Evolutionary conservation across 2,329 filamentous ascomycete species (phyloP), one percentile per base, ranked within the genome.

Genomic region (Endothia cerciana): DNA sequence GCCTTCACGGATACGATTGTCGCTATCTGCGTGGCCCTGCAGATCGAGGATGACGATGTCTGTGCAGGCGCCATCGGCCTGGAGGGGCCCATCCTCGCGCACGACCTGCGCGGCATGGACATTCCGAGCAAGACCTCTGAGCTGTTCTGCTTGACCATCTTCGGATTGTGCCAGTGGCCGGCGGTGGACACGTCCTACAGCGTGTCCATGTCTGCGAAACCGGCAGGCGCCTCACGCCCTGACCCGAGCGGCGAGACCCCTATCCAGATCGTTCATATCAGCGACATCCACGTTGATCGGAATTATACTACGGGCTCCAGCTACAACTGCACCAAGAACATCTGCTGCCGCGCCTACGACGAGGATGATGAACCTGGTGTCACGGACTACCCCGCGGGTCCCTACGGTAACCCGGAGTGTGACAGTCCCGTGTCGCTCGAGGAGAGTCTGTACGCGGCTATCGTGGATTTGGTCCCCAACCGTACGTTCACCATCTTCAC

Each of bases 281-380:
- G 83, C 15, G 86, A 89, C 69, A 85, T 87, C 51, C 86, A 88
- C 65, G 76, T 88, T 62, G 86, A 89, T 68, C 81, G 80, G 6
- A 77, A 80, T 13, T 89, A 89, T 72, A 79, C 80, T 30, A 74
- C 79, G 2, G 86, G 86, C 0, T 78, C 83, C 7, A 86, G 79
- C 70, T 79, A 82, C 28, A 78, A 86, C 67, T 89, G 86, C 74
- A 80, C 80, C 36, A 86, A 87, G 72, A 84, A 84, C 1, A 85
- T 88, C 64, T 89, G 86, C 74, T 89, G 86, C 74, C 81, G 85
- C 1, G 53, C 80, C 1, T 87, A 85, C 69, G 80, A 79, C 0
- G 71, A 78, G 1, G 74, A 71, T 1, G 82, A 87, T 68, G 76
- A 78, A 7, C 82, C 83, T 1, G 84, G 82, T 0, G 78, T 78